Percentiles rank a stretch among this genome's conserved stretches.
Conservation (phyloP, 768 basidiomycete species). For the Fistulinella prunicolor region DNA sequence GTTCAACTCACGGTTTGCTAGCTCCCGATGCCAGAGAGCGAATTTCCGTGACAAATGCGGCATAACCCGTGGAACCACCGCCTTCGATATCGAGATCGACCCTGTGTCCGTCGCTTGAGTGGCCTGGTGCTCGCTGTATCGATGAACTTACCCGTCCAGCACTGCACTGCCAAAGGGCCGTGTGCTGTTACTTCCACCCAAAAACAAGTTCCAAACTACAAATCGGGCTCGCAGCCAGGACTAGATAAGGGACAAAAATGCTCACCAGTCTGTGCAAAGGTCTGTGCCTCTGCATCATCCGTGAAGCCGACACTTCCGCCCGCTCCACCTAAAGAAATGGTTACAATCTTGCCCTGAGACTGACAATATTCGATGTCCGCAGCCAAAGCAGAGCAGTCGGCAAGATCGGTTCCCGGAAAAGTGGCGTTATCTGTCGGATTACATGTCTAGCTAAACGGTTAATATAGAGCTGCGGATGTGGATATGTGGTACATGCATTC, state of each 20-base stretch:
- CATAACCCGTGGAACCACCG: constrained; percentile 50
- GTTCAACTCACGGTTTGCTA: constrained; percentile 18
- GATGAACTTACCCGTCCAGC: constrained; percentile 40
- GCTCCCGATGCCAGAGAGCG: constrained; percentile 24
- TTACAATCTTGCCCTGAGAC: constrained; percentile 45
- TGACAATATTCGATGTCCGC: constrained; percentile 44
- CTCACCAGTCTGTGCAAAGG: constrained; percentile 28
- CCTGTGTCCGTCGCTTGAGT: constrained; percentile 26
- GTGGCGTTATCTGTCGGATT: constrained; percentile 38
- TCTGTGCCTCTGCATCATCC: constrained; percentile 35
- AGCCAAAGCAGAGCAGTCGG: constrained; percentile 39
- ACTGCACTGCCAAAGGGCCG: constrained; percentile 46
- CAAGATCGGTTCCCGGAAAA: constrained; percentile 42
- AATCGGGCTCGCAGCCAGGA: neutral
- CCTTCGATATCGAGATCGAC: constrained; percentile 77
- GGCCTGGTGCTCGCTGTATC: neutral
- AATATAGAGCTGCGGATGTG: neutral
- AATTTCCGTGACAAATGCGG: constrained; percentile 39
- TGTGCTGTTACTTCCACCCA: constrained; percentile 43
- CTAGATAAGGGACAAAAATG: constrained; percentile 8
- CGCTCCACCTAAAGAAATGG: constrained; percentile 44
- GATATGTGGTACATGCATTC: constrained; percentile 45
- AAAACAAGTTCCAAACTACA: constrained; percentile 44
- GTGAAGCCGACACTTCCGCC: constrained; percentile 40
- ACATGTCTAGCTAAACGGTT: constrained; percentile 35